A percentile compares a stretch with the other conserved stretches of the same genome.
These are phyloP conservation scores for Dendrocalamus latiflorus DNA, from an alignment of 202 grass and related monocot genomes.

Conservation along the genomic window DNA sequence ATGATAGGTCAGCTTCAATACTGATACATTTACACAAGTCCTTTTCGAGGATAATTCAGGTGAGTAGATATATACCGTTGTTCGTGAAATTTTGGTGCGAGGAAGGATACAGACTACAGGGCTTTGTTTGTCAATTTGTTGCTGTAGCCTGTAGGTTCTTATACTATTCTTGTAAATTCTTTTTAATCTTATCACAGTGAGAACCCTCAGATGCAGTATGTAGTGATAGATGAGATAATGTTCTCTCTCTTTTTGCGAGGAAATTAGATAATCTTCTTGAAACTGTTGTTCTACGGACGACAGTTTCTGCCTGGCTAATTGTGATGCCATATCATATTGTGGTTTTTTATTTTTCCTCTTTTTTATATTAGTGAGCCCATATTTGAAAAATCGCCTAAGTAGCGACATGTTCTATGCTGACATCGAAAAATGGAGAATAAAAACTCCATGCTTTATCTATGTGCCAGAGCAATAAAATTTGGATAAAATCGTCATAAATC, in stretches of 20 bases:
- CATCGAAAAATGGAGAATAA: too few relatives aligned
- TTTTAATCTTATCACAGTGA: neutral
- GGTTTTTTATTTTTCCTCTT: neutral
- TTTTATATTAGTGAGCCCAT: neutral
- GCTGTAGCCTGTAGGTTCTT: conserved; percentile 13
- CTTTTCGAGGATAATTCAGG: conserved; percentile 9
- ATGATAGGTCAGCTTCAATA: neutral
- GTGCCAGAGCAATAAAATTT: neutral
- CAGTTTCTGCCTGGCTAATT: neutral
- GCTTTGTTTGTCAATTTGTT: conserved; percentile 12
- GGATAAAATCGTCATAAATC: neutral
- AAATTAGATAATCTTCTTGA: neutral
- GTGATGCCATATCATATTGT: neutral
- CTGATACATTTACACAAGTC: conserved; percentile 3
- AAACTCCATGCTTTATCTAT: too few relatives aligned
- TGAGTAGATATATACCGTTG: conserved; percentile 27
- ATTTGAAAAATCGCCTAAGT: too few relatives aligned
- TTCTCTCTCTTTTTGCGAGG: neutral
- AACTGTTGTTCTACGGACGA: neutral
- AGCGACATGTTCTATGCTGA: too few relatives aligned
- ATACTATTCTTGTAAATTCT: conserved; percentile 30
- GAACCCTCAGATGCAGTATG: neutral
- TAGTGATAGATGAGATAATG: neutral
- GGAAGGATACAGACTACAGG: neutral
- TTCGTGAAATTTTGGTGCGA: conserved; percentile 9